Percentiles rank a stretch among this genome's conserved stretches.
phyloP scores from a whole-genome alignment of 2,329 filamentous ascomycete genomes.

The Aureobasidium lini region DNA sequence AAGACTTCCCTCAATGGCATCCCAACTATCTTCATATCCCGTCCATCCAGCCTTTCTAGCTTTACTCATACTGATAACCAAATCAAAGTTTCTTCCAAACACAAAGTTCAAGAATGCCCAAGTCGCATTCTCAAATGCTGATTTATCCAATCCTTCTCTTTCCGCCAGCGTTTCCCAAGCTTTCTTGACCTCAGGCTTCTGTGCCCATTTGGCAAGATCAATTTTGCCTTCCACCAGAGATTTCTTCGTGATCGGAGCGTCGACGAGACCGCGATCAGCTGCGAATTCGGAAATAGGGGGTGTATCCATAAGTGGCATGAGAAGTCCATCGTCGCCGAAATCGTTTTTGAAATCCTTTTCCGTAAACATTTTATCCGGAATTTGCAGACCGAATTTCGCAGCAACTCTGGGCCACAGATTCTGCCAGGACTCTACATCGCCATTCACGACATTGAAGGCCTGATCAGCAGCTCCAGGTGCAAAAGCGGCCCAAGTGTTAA shows the following conservation, averaged over 20 bases:
- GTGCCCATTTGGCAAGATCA: conserved; percentile 36
- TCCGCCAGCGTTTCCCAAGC: conserved; percentile 34
- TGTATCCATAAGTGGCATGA: not conserved
- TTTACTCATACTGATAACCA: conserved; percentile 40
- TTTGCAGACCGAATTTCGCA: conserved; percentile 28
- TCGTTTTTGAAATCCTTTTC: not conserved
- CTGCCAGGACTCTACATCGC: conserved; percentile 36
- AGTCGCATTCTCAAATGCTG: conserved; percentile 37
- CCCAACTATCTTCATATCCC: conserved; percentile 27
- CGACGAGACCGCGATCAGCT: not conserved
- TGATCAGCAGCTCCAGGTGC: conserved; percentile 31
- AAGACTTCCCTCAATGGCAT: not conserved
- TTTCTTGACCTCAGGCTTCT: conserved; percentile 30
- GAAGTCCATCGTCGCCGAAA: conserved; percentile 1
- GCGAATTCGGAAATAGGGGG: conserved; percentile 9
- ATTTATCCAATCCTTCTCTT: conserved; percentile 26
- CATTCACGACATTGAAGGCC: conserved; percentile 38
- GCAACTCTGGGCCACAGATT: conserved; percentile 37
- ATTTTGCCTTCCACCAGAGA: conserved; percentile 29
- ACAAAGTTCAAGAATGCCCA: conserved; percentile 39
- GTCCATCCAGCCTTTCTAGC: conserved; percentile 39
- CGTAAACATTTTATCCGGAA: conserved; percentile 18
- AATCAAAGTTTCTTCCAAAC: conserved; percentile 35
- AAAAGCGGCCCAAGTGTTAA: conserved; percentile 28
- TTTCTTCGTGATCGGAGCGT: conserved; percentile 24